Evolutionary conservation across 2,329 filamentous ascomycete genomes (phyloP).

Genomic region (Neocatenulostroma microsporum): DNA sequence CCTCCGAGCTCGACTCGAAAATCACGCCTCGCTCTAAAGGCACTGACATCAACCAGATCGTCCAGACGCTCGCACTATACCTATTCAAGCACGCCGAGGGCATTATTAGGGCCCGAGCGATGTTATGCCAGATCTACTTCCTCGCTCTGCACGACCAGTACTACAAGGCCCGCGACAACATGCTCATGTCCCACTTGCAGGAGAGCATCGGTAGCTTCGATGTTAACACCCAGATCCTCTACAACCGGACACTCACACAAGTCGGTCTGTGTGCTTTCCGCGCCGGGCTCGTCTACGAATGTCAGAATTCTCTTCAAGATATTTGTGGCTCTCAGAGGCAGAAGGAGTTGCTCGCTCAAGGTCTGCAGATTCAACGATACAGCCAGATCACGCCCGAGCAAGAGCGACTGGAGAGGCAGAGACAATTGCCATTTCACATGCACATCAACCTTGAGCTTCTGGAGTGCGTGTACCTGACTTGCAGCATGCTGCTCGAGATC

Average conservation of each 20-base stretch:
- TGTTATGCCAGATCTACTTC: conserved; percentile 99
- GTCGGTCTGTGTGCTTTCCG: conserved; percentile 98
- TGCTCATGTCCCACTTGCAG: conserved; percentile 98
- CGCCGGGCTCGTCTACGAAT: conserved; percentile 91
- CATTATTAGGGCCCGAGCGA: conserved; percentile 90
- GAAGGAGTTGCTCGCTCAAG: conserved; percentile 95
- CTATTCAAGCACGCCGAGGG: conserved; percentile 91
- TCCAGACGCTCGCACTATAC: conserved; percentile 87
- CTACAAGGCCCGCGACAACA: conserved; percentile 96
- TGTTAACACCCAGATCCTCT: conserved; percentile 93
- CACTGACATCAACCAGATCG: conserved; percentile 63
- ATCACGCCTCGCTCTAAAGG: conserved; percentile 68
- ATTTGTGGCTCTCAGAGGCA: conserved; percentile 96
- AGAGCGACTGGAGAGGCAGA: conserved; percentile 92
- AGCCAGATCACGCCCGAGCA: conserved; percentile 95
- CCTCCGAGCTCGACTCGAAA: conserved; percentile 60
- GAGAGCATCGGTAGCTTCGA: conserved; percentile 97
- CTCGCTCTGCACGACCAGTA: conserved; percentile 94
- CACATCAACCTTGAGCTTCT: conserved; percentile 99
- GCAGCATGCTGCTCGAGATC: conserved; percentile 98
- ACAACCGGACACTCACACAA: conserved; percentile 96
- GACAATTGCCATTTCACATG: conserved; percentile 99
- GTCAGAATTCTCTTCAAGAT: conserved; percentile 94
- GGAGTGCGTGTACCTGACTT: conserved; percentile 97
- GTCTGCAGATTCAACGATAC: conserved; percentile 96